These are phyloP conservation scores for Plasmodium fragile DNA, from an alignment of 169 alveolate genomes.

Conservation along the genomic window DNA sequence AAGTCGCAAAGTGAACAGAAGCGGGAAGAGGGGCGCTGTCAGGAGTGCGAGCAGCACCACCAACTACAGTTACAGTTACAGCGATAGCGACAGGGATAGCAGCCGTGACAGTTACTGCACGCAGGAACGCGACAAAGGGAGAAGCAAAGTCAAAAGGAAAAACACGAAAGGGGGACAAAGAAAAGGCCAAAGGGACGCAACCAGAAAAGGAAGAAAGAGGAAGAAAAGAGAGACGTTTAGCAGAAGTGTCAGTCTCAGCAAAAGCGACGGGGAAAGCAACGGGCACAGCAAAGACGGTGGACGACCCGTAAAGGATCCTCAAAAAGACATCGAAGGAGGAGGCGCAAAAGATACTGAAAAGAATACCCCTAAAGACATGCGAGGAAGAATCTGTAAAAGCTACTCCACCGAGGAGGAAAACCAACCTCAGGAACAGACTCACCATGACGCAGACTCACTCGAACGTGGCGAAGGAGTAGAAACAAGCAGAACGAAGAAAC, in stretches of 20 bases:
- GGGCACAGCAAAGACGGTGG: not conserved
- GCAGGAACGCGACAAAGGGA: not conserved
- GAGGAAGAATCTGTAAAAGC: not conserved
- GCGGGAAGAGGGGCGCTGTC: not conserved
- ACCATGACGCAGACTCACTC: not conserved
- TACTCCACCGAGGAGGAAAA: not conserved
- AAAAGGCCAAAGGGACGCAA: not conserved
- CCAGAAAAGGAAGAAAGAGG: not conserved
- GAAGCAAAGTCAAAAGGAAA: not conserved
- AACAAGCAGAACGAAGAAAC: not conserved
- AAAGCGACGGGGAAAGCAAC: not conserved
- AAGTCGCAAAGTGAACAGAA: not conserved
- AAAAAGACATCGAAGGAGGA: not conserved
- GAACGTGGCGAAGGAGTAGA: not conserved
- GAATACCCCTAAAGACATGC: not conserved
- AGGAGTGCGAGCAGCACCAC: not conserved
- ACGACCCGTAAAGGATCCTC: not conserved
- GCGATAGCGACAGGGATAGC: not conserved
- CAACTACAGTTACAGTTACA: not conserved
- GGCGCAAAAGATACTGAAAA: not conserved
- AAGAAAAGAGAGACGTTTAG: not conserved
- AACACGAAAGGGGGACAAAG: not conserved
- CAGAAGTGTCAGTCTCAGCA: not conserved
- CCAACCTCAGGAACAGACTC: not conserved
- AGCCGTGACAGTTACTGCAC: no score